These are phyloP conservation scores for Linnemannia zychae DNA, from an alignment of 192 early-diverging fungal species.

Conservation along the genomic window DNA sequence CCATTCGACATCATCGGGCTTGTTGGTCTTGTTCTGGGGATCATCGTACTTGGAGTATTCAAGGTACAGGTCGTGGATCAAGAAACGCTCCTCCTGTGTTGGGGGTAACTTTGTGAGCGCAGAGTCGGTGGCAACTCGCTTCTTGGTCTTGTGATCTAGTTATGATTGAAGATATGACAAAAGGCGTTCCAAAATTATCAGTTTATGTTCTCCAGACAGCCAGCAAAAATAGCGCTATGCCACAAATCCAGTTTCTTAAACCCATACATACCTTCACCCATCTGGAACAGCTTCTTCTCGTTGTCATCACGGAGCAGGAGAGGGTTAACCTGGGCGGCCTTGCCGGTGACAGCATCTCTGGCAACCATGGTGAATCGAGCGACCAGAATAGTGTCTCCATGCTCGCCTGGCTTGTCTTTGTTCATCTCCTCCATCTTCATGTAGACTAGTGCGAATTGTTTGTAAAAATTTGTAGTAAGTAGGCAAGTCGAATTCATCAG, in stretches of 20 bases:
- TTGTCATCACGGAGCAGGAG: constrained; percentile 77
- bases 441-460: constrained; percentile 62
- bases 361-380: constrained; percentile 95
- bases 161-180: not conserved
- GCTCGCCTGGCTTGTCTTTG: constrained; percentile 24
- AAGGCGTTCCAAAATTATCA: not conserved
- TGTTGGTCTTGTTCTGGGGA: constrained; percentile 28
- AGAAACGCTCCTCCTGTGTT: constrained; percentile 77
- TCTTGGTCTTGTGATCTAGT: constrained; percentile 64
- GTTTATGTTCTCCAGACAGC: not conserved
- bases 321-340: constrained; percentile 77
- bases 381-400: constrained; percentile 71
- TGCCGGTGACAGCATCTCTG: constrained; percentile 75
- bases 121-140: constrained; percentile 43
- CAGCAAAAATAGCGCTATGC: not conserved
- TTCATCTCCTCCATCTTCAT: constrained; percentile 71
- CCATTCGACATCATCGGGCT: constrained; percentile 69
- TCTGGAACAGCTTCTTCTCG: constrained; percentile 77
- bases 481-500: not conserved
- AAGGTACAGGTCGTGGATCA: constrained; percentile 84
- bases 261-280: constrained; percentile 66
- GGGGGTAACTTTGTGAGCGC: constrained; percentile 77
- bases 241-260: not conserved
- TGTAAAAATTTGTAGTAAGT: not conserved
- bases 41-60: constrained; percentile 71